phyloP scores from a whole-genome alignment of 1,284 basidiomycete species.

The Boletus nobilissimus region DNA sequence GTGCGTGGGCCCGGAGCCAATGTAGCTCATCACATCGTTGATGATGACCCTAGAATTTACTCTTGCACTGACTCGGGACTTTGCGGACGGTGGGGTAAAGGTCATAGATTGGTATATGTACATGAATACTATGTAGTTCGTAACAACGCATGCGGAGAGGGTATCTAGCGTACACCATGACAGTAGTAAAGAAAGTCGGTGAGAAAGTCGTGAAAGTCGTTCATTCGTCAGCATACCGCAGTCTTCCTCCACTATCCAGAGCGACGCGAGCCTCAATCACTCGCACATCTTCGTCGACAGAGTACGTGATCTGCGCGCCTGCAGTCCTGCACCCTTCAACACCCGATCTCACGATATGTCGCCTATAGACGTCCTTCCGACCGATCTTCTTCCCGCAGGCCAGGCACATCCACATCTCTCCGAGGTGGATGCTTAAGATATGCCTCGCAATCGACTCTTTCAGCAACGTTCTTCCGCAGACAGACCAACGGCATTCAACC shows the following conservation, averaged over 20 bases:
- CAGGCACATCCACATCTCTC: constrained; percentile 26
- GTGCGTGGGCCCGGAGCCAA: too few relatives aligned
- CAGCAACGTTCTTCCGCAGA: constrained; percentile 15
- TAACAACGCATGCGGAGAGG: not conserved
- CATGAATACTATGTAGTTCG: not conserved
- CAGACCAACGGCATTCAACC: constrained; percentile 24
- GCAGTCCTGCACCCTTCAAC: constrained; percentile 5
- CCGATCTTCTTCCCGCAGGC: constrained; percentile 14
- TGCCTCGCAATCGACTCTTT: constrained; percentile 33
- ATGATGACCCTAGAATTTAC: too few relatives aligned
- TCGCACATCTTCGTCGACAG: not conserved
- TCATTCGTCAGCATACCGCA: constrained; percentile 13
- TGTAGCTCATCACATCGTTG: too few relatives aligned
- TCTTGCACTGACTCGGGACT: too few relatives aligned
- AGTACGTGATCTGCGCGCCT: constrained; percentile 20
- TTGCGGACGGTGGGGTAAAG: too few relatives aligned
- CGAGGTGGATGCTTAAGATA: constrained; percentile 19
- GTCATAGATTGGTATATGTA: not conserved
- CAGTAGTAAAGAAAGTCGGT: not conserved
- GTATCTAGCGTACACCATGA: not conserved
- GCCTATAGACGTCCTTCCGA: constrained; percentile 19
- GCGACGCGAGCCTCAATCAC: constrained; percentile 14
- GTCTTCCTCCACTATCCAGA: constrained; percentile 10
- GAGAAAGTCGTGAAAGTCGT: not conserved
- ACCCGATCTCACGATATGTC: constrained; percentile 1